These are phyloP conservation scores for Boletus coccyginus DNA, from an alignment of 768 basidiomycete genomes.

Conservation along the genomic window DNA sequence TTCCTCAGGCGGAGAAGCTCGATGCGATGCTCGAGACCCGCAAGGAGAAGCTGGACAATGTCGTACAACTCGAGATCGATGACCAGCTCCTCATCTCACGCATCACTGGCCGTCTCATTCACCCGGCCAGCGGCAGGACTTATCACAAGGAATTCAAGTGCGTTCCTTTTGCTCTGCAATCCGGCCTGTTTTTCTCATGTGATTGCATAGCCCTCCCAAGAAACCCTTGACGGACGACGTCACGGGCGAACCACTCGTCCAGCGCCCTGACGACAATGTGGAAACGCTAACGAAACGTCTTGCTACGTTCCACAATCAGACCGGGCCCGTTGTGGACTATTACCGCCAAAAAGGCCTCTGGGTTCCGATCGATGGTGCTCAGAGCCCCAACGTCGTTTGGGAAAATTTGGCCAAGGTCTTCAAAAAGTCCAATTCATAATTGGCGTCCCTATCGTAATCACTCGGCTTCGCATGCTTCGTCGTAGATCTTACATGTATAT, in stretches of 20 bases:
- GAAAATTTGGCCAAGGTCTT: conserved; percentile 70
- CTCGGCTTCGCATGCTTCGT: conserved; percentile 1
- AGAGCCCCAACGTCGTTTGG: conserved; percentile 92
- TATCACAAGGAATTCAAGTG: conserved; percentile 97
- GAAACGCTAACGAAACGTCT: conserved; percentile 92
- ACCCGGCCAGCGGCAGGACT: conserved; percentile 82
- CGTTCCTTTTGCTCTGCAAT: conserved; percentile 30
- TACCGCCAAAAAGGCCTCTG: conserved; percentile 92
- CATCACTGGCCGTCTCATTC: conserved; percentile 94
- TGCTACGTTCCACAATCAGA: conserved; percentile 86
- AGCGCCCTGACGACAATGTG: conserved; percentile 97
- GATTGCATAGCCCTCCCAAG: conserved; percentile 81
- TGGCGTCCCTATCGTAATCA: neutral
- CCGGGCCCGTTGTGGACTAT: conserved; percentile 93
- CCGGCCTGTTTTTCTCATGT: conserved; percentile 10
- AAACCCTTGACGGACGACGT: conserved; percentile 92
- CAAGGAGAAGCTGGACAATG: conserved; percentile 89
- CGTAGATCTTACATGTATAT: conserved; percentile 28
- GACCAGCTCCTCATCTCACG: conserved; percentile 96
- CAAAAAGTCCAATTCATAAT: conserved; percentile 29
- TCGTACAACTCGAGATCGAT: conserved; percentile 87
- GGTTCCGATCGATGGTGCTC: conserved; percentile 90
- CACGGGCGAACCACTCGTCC: conserved; percentile 93
- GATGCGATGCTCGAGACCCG: conserved; percentile 82
- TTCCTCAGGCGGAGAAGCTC: conserved; percentile 94